A percentile compares a stretch with the other conserved stretches of the same genome.
phyloP scores from a whole-genome alignment of 371 early-diverging fungal species.

The Actinomucor elegans region DNA sequence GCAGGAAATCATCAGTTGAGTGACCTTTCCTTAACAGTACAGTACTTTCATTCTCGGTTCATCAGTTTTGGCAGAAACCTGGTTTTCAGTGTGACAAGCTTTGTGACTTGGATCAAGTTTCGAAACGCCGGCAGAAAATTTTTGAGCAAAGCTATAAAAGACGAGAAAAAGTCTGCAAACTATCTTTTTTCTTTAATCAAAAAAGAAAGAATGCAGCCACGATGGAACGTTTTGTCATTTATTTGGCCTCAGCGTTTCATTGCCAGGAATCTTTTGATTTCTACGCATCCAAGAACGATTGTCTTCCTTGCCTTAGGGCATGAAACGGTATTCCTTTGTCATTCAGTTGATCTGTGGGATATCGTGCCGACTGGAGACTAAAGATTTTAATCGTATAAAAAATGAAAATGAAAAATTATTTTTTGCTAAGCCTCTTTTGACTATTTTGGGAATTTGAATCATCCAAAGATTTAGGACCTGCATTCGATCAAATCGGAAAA shows the following conservation, averaged over 20 bases:
- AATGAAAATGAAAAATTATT: constrained; percentile 8
- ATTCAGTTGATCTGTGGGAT: constrained; percentile 24
- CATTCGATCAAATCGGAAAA: too few relatives aligned
- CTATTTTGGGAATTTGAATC: too few relatives aligned
- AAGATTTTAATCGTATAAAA: neutral
- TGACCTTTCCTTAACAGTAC: too few relatives aligned
- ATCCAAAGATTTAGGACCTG: too few relatives aligned
- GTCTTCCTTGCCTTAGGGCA: constrained; percentile 21
- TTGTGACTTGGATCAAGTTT: neutral
- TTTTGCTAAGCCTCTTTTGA: too few relatives aligned
- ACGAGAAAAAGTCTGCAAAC: neutral
- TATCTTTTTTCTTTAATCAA: constrained; percentile 21
- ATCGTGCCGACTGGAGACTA: constrained; percentile 28
- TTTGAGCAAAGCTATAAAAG: constrained; percentile 17
- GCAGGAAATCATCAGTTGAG: too few relatives aligned
- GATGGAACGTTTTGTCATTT: constrained; percentile 24
- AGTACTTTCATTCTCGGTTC: too few relatives aligned
- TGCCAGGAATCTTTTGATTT: constrained; percentile 32
- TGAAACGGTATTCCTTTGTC: constrained; percentile 20
- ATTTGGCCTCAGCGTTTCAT: constrained; percentile 22
- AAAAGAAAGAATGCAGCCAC: constrained; percentile 30
- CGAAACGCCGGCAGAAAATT: neutral
- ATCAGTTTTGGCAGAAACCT: neutral
- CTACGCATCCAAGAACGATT: constrained; percentile 25
- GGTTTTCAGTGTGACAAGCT: neutral